phyloP scores from a whole-genome alignment of 805 yeast genomes.

The Cyberlindnera bimundalis region DNA sequence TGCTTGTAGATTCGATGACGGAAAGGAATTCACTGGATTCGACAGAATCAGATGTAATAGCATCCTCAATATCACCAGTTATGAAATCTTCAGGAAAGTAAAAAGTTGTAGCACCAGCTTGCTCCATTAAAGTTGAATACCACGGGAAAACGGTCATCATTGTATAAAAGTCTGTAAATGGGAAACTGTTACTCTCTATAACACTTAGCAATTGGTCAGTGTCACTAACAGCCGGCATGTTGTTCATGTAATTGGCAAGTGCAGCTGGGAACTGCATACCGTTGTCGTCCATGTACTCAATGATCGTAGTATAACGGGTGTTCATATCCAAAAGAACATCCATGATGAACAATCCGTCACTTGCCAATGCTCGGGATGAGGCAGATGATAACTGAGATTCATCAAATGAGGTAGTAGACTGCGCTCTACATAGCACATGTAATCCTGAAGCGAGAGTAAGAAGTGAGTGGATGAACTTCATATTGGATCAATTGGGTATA shows the following conservation, averaged over 20 bases:
- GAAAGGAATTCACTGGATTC: not conserved
- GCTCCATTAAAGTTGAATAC: slow-evolving; percentile 17
- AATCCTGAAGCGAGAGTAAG: no score
- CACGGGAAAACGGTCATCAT: slow-evolving; percentile 30
- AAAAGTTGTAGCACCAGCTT: slow-evolving; percentile 21
- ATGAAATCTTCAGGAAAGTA: slow-evolving; percentile 24
- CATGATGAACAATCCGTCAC: slow-evolving; percentile 21
- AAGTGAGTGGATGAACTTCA: slow-evolving; percentile 1
- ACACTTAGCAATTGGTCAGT: slow-evolving; percentile 27
- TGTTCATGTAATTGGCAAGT: slow-evolving; percentile 33
- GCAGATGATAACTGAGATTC: slow-evolving; percentile 18
- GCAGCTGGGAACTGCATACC: slow-evolving; percentile 32
- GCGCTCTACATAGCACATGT: not conserved
- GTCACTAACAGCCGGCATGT: slow-evolving; percentile 26
- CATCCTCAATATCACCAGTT: slow-evolving; percentile 7
- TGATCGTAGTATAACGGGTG: slow-evolving; percentile 14
- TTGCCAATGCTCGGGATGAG: slow-evolving; percentile 19
- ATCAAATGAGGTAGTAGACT: slow-evolving; percentile 7
- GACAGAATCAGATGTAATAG: not conserved
- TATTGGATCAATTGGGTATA: not conserved
- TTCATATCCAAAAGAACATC: slow-evolving; percentile 24
- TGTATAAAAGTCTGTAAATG: slow-evolving; percentile 35
- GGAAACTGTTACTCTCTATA: slow-evolving; percentile 30
- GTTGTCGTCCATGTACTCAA: slow-evolving; percentile 24
- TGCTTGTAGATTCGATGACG: no score